phyloP scores from a whole-genome alignment of 495 filamentous ascomycete genomes.

The Xylaria sp. region DNA sequence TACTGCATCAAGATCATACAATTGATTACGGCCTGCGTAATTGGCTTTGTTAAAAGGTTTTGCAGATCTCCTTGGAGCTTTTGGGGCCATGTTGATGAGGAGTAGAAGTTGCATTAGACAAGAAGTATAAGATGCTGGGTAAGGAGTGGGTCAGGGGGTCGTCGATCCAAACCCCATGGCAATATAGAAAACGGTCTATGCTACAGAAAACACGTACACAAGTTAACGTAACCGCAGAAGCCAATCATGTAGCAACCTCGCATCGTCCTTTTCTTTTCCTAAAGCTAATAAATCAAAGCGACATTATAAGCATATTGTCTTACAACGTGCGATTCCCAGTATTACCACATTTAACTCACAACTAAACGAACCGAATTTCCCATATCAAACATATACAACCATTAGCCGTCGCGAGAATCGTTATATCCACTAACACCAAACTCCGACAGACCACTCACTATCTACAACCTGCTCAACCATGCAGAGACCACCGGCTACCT shows the following conservation, averaged over 20 bases:
- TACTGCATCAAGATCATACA: not conserved
- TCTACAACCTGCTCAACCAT: not conserved
- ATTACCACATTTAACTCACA: not conserved
- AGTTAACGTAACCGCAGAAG: not conserved
- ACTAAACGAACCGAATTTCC: not conserved
- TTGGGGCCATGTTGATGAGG: not conserved
- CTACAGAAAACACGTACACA: not conserved
- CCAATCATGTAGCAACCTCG: not conserved
- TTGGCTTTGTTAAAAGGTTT: not conserved
- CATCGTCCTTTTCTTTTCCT: not conserved
- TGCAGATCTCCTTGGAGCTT: not conserved
- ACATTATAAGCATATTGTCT: not conserved
- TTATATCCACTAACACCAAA: not conserved
- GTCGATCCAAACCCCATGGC: not conserved
- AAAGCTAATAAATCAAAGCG: conserved; percentile 4
- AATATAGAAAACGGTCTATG: not conserved
- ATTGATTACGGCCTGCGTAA: not conserved
- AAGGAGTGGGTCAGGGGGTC: no score
- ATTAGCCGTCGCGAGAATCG: no score
- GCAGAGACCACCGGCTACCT: conserved; percentile 24
- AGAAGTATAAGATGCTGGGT: not conserved
- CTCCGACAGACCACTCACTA: not conserved
- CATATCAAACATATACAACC: not conserved
- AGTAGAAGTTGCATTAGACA: not conserved
- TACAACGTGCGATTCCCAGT: not conserved